Percentiles rank a stretch among this genome's conserved stretches.
Evolutionary conservation across 2,329 filamentous ascomycete species (phyloP).

Genomic region (Trichoderma sp.): DNA sequence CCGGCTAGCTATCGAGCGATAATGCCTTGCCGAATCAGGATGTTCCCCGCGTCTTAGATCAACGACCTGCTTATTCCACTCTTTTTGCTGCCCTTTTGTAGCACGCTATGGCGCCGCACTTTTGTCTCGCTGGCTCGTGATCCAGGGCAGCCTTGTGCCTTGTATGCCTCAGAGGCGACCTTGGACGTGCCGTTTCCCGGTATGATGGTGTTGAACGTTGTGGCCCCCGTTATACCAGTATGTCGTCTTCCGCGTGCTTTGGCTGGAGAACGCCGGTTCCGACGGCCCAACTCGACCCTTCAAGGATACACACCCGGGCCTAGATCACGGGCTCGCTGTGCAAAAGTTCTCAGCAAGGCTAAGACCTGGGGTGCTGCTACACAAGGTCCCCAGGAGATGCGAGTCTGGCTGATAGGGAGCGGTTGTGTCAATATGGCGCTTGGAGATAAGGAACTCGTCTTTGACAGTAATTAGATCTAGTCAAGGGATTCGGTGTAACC

Average conservation of each 20-base stretch:
- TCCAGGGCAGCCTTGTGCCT: neutral
- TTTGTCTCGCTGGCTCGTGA: slow-evolving; percentile 3
- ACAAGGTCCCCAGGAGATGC: neutral
- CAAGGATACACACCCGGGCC: neutral
- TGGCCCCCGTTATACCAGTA: neutral
- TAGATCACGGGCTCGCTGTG: neutral
- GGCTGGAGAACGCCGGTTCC: neutral
- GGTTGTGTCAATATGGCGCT: neutral
- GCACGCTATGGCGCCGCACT: neutral
- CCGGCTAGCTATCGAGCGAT: slow-evolving; percentile 2
- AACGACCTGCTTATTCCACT: slow-evolving; percentile 4
- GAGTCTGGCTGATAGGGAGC: neutral
- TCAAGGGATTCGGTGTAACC: neutral
- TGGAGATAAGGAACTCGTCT: neutral
- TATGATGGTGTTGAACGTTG: neutral
- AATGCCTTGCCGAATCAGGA: neutral
- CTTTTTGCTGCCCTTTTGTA: neutral
- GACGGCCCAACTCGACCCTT: neutral
- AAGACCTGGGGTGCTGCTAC: neutral
- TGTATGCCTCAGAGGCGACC: neutral
- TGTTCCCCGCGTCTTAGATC: neutral
- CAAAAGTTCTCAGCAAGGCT: neutral
- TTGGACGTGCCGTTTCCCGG: neutral
- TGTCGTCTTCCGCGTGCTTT: neutral
- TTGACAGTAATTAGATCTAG: neutral